Evolutionary conservation across 2,329 filamentous ascomycete genomes (phyloP), one percentile per base, ranked within the genome.

Genomic region (Fusarium albosuccineum): DNA sequence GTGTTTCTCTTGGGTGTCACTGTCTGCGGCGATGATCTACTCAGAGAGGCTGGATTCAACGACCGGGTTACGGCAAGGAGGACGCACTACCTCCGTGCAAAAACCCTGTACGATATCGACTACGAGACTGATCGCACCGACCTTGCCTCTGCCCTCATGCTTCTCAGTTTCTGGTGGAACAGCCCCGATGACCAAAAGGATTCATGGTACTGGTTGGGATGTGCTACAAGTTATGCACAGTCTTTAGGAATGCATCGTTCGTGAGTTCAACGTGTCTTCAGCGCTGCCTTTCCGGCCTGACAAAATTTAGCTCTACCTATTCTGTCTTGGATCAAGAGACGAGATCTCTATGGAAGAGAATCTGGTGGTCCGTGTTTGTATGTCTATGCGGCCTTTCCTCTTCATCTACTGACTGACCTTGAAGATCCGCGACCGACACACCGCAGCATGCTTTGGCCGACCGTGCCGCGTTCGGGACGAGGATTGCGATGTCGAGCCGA

Each of bases 281-380:
- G 0, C 2, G 3, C 1, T 8, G 1, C 17, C 4, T 1, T 11
- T 0, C 1, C 17, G 3, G 0, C 0, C 7, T 6, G 3, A 9
- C 2, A 29, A 63, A 4, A 70, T 5, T 6, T 3, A 1, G 0
- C 2, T 3, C 1, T 1, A 64, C 56, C 1, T 41, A 41, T 0
- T 54, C 42, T 0, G 53, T 52, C 2, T 3, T 70, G 2, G 67
- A 42, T 1, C 57, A 41, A 0, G 41, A 57, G 10, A 48, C 52
- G 9, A 60, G 37, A 1, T 57, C 68, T 0, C 1, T 71, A 1
- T 57, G 68, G 3, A 71, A 65, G 13, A 52, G 68, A 0, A 67
- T 71, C 2, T 71, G 68, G 68, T 70, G 68, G 68, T 70, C 68
- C 1, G 65, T 71, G 0, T 71, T 71, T 3, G 68, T 70, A 17